Evolutionary conservation across 1,284 basidiomycete species (phyloP), one percentile per base, ranked within the genome.

Genomic region (Hemileia vastatrix): DNA sequence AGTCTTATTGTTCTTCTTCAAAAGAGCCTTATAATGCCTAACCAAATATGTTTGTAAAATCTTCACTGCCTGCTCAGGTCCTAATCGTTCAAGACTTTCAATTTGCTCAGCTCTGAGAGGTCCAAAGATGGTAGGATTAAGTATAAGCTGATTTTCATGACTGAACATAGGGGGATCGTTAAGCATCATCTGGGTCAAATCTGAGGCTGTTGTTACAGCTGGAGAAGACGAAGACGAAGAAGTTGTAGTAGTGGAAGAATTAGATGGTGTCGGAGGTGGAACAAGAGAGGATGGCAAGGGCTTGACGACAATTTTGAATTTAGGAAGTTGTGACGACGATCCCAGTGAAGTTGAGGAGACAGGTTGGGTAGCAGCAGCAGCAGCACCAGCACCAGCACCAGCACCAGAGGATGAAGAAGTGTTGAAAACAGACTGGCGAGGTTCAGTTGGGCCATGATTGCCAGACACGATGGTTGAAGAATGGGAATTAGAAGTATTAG

Each of bases 31-130:
- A 54, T 52, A 61, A 48, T 61, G 51, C 13, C 33, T 51, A 44
- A 61, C 19, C 31, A 61, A 54, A 32, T 52, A 61, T 21, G 33
- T 61, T 32, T 61, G 58, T 31, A 61, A 47, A 18, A 61, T 61
- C 19, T 61, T 61, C 18, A 61, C 48, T 3, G 58, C 58, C 13
- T 49, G 51, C 2, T 40, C 23, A 19, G 58, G 31, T 6, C 58
- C 58, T 4, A 61, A 36, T 54, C 47, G 53, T 33, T 61, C 51
- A 1, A 61, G 32, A 1, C 40, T 40, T 19, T 9, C 23, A 2
- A 53, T 33, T 47, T 61, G 58, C 8, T 13, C 3, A 9, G 50
- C 13, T n/a, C 44, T 61, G 8, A 61, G 32, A 15, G 53, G 24
- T 11, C 43, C 40, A 24, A 61, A 61, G n/a, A 61, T 43, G 2